Conservation (phyloP, 805 yeast genomes). For the Torulaspora indica region DNA sequence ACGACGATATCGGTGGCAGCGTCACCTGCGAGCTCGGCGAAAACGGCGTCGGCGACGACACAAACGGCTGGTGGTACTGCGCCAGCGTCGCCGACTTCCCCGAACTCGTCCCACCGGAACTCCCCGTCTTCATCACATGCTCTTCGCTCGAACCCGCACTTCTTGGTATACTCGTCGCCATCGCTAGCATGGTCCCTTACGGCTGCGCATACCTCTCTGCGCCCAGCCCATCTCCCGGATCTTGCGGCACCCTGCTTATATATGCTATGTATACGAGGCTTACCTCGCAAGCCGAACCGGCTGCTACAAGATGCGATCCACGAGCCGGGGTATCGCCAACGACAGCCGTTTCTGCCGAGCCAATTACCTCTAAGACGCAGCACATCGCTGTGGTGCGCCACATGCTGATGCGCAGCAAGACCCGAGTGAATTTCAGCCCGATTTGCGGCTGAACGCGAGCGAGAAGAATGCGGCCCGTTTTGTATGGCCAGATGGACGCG, state of each 20-base stretch:
- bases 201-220: background rate
- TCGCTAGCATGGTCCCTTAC: slow-evolving; percentile 4
- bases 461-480: slow-evolving; percentile 3
- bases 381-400: slow-evolving; percentile 2
- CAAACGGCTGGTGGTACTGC: slow-evolving; percentile 6
- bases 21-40: slow-evolving; percentile 13
- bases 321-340: slow-evolving; percentile 4
- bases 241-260: background rate
- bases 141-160: background rate
- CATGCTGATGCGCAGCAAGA: background rate
- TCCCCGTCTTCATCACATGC: too few relatives aligned
- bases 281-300: background rate
- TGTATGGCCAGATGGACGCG: background rate
- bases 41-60: slow-evolving; percentile 2
- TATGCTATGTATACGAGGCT: slow-evolving; percentile 3
- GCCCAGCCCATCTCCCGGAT: background rate
- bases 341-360: slow-evolving; percentile 9
- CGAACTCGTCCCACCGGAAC: too few relatives aligned
- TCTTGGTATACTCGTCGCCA: slow-evolving; percentile 8
- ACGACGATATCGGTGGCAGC: slow-evolving; percentile 33
- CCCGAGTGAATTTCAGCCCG: slow-evolving; percentile 6
- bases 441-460: slow-evolving; percentile 9
- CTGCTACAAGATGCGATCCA: slow-evolving; percentile 1
- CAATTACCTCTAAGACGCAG: background rate
- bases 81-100: background rate